phyloP scores from a whole-genome alignment of 2,329 filamentous ascomycete species.

The Hysterium pulicare region DNA sequence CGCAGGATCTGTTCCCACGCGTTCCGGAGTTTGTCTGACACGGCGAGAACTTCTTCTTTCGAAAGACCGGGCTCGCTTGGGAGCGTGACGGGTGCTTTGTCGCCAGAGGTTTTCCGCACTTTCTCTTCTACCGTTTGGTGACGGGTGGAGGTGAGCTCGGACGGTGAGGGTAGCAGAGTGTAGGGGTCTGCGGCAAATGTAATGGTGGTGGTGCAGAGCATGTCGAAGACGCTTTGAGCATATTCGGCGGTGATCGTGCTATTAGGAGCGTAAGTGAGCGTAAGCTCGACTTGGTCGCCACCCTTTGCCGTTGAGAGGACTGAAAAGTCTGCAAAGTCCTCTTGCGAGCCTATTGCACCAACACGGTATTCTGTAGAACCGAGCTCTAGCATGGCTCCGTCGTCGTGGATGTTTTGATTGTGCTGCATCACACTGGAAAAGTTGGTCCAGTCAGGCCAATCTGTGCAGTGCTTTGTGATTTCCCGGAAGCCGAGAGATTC shows the following conservation, averaged over 20 bases:
- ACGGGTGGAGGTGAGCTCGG: conserved; percentile 24
- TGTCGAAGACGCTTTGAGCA: conserved; percentile 45
- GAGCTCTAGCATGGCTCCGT: conserved; percentile 50
- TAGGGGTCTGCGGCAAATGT: conserved; percentile 27
- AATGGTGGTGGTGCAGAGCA: conserved; percentile 25
- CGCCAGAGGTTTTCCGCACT: conserved; percentile 19
- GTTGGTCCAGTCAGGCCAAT: conserved; percentile 36
- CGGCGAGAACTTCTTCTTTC: conserved; percentile 18
- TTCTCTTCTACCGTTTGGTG: conserved; percentile 19
- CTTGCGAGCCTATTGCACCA: conserved; percentile 26
- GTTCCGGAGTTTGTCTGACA: conserved; percentile 23
- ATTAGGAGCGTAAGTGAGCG: conserved; percentile 30
- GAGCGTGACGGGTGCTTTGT: conserved; percentile 21
- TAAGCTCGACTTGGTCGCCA: conserved; percentile 24
- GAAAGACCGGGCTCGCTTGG: conserved; percentile 26
- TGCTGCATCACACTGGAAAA: conserved; percentile 34
- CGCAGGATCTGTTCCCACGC: conserved; percentile 31
- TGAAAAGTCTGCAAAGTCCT: conserved; percentile 34
- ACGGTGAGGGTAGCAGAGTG: conserved; percentile 23
- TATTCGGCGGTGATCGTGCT: conserved; percentile 52
- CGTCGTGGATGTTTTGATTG: conserved; percentile 27
- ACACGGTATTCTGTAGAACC: conserved; percentile 27
- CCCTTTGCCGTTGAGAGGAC: conserved; percentile 23
- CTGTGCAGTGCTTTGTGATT: conserved; percentile 32
- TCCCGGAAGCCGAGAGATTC: conserved; percentile 33